A percentile compares a stretch with the other conserved stretches of the same genome.
Evolutionary conservation across 2,329 filamentous ascomycete genomes (phyloP).

Genomic region (Phyllosticta citribraziliensis): DNA sequence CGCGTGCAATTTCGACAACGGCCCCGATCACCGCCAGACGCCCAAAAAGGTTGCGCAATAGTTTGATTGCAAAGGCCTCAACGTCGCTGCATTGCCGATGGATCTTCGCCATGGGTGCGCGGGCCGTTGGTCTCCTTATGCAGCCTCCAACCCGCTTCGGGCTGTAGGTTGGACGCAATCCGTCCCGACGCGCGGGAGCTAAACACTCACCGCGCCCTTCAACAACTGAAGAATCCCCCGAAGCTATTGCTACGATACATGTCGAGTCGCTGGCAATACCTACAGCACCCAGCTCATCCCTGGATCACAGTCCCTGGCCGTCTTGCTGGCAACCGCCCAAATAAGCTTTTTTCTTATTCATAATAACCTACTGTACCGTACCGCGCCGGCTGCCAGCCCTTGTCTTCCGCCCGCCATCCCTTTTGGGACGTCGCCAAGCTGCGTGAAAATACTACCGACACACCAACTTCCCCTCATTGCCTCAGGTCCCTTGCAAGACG

Average conservation of each 20-base stretch:
- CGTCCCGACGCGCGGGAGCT: not conserved
- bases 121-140: not conserved
- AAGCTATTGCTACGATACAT: not conserved
- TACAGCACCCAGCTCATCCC: not conserved
- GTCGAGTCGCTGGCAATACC: not conserved
- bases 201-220: not conserved
- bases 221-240: no score
- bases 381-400: not conserved
- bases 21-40: no score
- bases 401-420: not conserved
- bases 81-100: not conserved
- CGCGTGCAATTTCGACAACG: not conserved
- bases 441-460: not conserved
- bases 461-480: not conserved
- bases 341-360: not conserved
- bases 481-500: not conserved
- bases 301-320: not conserved
- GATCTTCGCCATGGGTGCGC: not conserved
- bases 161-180: not conserved
- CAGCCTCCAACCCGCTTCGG: not conserved
- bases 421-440: not conserved
- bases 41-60: not conserved
- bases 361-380: not conserved
- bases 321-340: not conserved
- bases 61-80: not conserved